Percentiles rank a stretch among this genome's conserved stretches.
phyloP scores from a whole-genome alignment of 345 rosid species.

The Salix arbutifolia region DNA sequence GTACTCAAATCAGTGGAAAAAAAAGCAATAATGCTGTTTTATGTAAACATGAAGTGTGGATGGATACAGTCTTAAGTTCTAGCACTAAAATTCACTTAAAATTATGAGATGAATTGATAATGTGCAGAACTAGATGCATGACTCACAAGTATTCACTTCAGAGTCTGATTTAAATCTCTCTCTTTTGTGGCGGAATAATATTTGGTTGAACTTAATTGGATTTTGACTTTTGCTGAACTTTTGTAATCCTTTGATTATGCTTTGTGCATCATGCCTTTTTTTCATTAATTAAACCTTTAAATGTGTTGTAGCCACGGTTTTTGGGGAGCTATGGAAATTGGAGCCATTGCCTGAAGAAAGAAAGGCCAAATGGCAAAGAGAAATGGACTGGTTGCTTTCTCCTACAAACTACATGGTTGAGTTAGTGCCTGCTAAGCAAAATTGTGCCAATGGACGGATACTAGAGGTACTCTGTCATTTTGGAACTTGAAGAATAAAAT shows the following conservation, averaged over 20 bases:
- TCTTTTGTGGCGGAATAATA: neutral
- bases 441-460: constrained; percentile 65
- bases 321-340: constrained; percentile 96
- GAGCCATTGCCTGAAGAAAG: constrained; percentile 80
- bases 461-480: constrained; percentile 52
- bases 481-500: neutral
- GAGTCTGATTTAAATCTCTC: neutral
- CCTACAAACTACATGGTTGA: constrained; percentile 93
- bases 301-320: constrained; percentile 56
- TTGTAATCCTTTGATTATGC: neutral
- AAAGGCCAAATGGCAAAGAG: constrained; percentile 74
- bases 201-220: neutral
- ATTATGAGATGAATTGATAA: neutral
- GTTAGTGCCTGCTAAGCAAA: constrained; percentile 94
- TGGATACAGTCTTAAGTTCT: neutral
- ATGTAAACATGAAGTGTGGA: neutral
- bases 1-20: neutral
- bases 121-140: neutral
- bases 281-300: neutral
- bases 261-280: neutral
- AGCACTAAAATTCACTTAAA: neutral
- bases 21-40: neutral
- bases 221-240: neutral
- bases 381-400: constrained; percentile 95
- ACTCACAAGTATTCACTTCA: neutral